Base-by-base conservation (phyloP, 805 yeast genomes). In the Saturnispora kantuleensis region DNA sequence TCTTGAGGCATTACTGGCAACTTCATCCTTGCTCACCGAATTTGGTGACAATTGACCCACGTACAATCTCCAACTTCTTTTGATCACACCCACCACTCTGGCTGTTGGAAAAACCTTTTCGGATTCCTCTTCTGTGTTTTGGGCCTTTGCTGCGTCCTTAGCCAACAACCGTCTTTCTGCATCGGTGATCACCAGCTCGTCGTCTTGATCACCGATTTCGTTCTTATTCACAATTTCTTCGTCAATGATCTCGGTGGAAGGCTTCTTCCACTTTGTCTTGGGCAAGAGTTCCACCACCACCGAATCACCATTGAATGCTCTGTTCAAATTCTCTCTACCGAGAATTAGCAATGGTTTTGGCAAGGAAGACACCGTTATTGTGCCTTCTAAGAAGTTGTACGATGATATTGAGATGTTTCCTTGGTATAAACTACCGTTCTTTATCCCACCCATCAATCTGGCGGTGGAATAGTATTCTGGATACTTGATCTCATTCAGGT, bases 41-140 rank as follows among this genome's bases (percentile, higher is more conserved):
- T 79, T 73, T 36, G 87, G 82, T 2, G 90, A 81, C 50, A 93
- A 72, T 62, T 89, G 96, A 11, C 98, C 98, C 33, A 93, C 98
- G 58, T 89, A 93, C 52, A 81, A 79, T 61, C 98, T 76, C 98
- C 98, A 93, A 49, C 90, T 85, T 64, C 99, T 76, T 65, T 86
- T 82, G 35, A 80, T 68, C 21, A 93, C 74, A 28, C 95, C 94
- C 10, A 93, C 97, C 31, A 93, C 84, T 52, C 78, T 77, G 2
- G 95, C 97, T 0, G 98, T 90, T n/a, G 97, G 98, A 57, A 84
- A 88, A 17, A 81, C 61, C 50, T 74, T 74, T 10, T 65, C 60
- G 17, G 61, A 63, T 13, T 66, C 73, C 3, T 66, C 70, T 10
- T 59, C 62, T 29, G 70, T 63, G 9, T 64, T 54, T 31, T 79